Conservation (phyloP, 805 yeast genomes). For the Saccharomycopsis babjevae region DNA sequence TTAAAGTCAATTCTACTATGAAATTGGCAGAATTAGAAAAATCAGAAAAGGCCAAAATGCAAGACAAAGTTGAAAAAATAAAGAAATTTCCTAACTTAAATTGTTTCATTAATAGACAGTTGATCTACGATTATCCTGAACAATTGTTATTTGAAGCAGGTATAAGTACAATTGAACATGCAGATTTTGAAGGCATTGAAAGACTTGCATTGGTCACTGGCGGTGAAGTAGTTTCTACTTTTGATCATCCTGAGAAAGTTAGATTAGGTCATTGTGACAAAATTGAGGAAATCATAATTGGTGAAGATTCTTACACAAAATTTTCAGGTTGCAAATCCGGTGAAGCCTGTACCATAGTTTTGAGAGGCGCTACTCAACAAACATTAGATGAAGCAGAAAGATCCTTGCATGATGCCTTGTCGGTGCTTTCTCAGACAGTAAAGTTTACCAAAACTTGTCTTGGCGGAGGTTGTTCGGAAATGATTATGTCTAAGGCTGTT, state of each 20-base stretch:
- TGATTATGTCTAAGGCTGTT: slow-evolving; percentile 96
- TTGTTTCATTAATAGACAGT: slow-evolving; percentile 89
- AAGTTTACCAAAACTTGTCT: slow-evolving; percentile 82
- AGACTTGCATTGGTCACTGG: slow-evolving; percentile 94
- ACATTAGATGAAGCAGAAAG: slow-evolving; percentile 95
- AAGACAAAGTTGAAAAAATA: slow-evolving; percentile 77
- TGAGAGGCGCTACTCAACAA: slow-evolving; percentile 97
- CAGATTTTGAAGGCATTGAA: slow-evolving; percentile 97
- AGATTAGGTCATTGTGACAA: slow-evolving; percentile 79
- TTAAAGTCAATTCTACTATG: slow-evolving; percentile 89
- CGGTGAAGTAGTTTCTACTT: slow-evolving; percentile 95
- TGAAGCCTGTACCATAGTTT: slow-evolving; percentile 89
- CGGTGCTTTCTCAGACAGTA: slow-evolving; percentile 92
- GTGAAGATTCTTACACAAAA: slow-evolving; percentile 75
- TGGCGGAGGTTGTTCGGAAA: slow-evolving; percentile 92
- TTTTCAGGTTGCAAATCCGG: slow-evolving; percentile 95
- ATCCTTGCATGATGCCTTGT: slow-evolving; percentile 91
- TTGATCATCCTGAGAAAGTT: slow-evolving; percentile 82
- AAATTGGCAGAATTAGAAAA: slow-evolving; percentile 89
- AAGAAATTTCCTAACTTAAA: slow-evolving; percentile 70
- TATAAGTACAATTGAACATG: slow-evolving; percentile 92
- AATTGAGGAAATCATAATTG: slow-evolving; percentile 87
- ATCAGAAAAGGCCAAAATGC: slow-evolving; percentile 93
- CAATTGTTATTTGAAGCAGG: slow-evolving; percentile 81
- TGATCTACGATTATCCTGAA: slow-evolving; percentile 97